Percentiles rank a stretch among this genome's conserved stretches.
Conservation (phyloP, 371 early-diverging fungal species). For the Apophysomyces ossiformis region DNA sequence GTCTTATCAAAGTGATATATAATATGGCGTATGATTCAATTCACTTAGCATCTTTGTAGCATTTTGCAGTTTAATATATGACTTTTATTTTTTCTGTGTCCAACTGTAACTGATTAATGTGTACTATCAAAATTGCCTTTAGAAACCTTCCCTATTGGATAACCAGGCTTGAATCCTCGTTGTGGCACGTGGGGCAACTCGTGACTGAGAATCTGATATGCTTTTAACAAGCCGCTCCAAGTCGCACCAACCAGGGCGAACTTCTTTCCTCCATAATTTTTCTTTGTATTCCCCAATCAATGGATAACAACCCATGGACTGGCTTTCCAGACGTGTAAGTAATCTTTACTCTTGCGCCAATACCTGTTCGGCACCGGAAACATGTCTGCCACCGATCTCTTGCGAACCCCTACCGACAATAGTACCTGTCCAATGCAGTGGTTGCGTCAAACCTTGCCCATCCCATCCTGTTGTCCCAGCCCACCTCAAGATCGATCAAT, state of each 20-base stretch:
- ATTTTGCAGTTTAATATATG: no score
- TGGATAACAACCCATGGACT: slow-evolving; percentile 32
- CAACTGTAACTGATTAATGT: not conserved
- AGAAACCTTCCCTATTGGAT: no score
- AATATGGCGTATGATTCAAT: no score
- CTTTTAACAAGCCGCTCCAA: not conserved
- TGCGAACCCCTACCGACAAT: slow-evolving; percentile 30
- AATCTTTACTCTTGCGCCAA: slow-evolving; percentile 32
- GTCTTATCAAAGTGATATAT: not conserved
- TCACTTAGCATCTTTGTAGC: no score
- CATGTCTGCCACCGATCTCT: slow-evolving; percentile 31
- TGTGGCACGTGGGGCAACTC: slow-evolving; percentile 6
- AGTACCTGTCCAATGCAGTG: slow-evolving; percentile 28
- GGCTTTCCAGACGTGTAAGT: slow-evolving; percentile 35
- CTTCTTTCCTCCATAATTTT: slow-evolving; percentile 1
- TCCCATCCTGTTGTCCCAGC: slow-evolving; percentile 32
- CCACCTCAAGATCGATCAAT: slow-evolving; percentile 39
- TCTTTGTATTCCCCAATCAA: not conserved
- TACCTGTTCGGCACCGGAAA: slow-evolving; percentile 14
- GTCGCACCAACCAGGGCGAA: slow-evolving; percentile 9
- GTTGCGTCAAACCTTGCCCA: slow-evolving; percentile 37
- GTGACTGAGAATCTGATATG: slow-evolving; percentile 7
- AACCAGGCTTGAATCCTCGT: not conserved
- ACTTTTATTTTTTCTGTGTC: not conserved
- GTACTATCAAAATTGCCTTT: no score